Conservation (phyloP, 345 rosid species). For the Anastatica hierochuntica region DNA sequence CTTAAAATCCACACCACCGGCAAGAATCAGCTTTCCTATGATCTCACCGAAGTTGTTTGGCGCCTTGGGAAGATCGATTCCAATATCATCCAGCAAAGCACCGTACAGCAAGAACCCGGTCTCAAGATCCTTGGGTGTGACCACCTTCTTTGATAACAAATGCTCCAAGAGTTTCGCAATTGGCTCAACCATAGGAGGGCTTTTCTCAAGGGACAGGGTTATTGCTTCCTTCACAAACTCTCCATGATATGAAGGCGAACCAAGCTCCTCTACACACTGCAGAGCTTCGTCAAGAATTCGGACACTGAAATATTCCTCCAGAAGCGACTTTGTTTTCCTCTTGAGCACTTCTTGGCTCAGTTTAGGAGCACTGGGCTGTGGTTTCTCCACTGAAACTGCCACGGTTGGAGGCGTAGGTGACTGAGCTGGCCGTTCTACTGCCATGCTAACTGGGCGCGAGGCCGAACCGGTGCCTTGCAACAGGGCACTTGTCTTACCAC, state of each 20-base stretch:
- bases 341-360: constrained; percentile 34
- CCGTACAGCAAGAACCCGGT: constrained; percentile 49
- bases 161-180: constrained; percentile 37
- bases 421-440: constrained; percentile 28
- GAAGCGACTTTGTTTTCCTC: constrained; percentile 43
- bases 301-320: constrained; percentile 55
- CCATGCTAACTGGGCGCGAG: constrained; percentile 12
- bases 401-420: constrained; percentile 10
- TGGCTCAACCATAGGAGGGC: constrained; percentile 44
- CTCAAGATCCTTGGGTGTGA: constrained; percentile 44
- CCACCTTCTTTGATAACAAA: constrained; percentile 37
- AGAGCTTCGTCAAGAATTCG: constrained; percentile 50
- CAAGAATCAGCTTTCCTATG: constrained; percentile 43
- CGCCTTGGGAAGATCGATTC: constrained; percentile 75
- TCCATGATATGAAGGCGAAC: constrained; percentile 48
- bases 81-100: constrained; percentile 62
- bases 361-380: constrained; percentile 23
- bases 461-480: constrained; percentile 44
- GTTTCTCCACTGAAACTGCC: constrained; percentile 26
- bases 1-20: constrained; percentile 45
- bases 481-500: constrained; percentile 70
- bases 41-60: constrained; percentile 65
- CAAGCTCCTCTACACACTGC: constrained; percentile 53
- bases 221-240: constrained; percentile 73
- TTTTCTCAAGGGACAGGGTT: constrained; percentile 48